Conservation (phyloP, 1,284 basidiomycete species). For the Cutaneotrichosporon sp. region DNA sequence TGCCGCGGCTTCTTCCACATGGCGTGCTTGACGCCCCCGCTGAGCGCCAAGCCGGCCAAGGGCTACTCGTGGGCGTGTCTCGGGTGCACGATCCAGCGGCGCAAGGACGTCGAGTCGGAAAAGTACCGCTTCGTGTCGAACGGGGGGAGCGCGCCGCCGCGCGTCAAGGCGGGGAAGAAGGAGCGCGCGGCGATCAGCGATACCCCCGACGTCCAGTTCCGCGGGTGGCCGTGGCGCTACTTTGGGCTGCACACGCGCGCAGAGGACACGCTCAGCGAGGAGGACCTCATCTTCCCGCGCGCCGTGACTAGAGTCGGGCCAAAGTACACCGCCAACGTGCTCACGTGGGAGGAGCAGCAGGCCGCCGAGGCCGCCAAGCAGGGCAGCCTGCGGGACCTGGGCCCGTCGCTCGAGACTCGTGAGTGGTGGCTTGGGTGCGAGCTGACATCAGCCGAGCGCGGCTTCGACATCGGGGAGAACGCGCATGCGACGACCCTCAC, state of each 20-base stretch:
- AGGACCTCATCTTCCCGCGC: constrained; percentile 92
- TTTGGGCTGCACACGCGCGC: constrained; percentile 94
- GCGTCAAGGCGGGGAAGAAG: constrained; percentile 65
- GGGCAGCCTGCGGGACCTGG: constrained; percentile 25
- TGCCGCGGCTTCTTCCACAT: constrained; percentile 97
- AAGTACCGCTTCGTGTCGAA: constrained; percentile 66
- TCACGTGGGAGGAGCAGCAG: constrained; percentile 50
- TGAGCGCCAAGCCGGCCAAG: constrained; percentile 91
- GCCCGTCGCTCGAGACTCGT: constrained; percentile 38
- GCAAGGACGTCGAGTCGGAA: constrained; percentile 74
- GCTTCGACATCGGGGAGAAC: constrained; percentile 39
- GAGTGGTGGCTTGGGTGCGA: constrained; percentile 4
- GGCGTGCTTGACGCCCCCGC: constrained; percentile 86
- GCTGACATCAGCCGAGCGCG: constrained; percentile 35
- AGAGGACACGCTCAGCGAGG: constrained; percentile 87
- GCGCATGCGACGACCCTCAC: constrained; percentile 43
- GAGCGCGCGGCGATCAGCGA: constrained; percentile 59
- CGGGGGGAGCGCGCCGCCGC: constrained; percentile 42
- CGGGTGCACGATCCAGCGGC: constrained; percentile 83
- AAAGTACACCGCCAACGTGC: constrained; percentile 72
- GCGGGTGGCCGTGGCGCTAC: constrained; percentile 89
- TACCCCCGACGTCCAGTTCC: constrained; percentile 71
- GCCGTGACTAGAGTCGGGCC: constrained; percentile 82
- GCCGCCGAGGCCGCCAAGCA: constrained; percentile 28
- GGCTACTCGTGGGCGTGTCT: constrained; percentile 99